Evolutionary conservation across 2,329 filamentous ascomycete genomes (phyloP).

Genomic region (Xylaria digitata): DNA sequence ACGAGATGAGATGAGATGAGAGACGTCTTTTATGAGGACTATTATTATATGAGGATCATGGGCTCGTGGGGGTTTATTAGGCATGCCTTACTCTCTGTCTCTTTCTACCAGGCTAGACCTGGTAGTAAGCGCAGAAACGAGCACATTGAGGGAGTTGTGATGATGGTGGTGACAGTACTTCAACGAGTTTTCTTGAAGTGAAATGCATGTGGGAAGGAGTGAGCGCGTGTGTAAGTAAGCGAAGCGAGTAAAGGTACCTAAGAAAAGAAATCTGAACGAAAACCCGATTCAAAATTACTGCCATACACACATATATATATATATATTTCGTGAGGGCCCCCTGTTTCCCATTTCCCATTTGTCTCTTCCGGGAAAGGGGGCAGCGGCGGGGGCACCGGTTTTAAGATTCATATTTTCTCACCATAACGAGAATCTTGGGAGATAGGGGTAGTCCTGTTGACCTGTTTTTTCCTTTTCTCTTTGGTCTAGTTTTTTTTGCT

Average conservation of each 20-base stretch:
- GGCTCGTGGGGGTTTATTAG: background rate
- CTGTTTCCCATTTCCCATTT: background rate
- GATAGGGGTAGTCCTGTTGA: background rate
- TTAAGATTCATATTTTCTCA: background rate
- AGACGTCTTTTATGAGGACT: conserved; percentile 4
- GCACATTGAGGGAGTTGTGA: background rate
- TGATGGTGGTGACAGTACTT: background rate
- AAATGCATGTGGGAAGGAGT: background rate
- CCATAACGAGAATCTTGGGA: background rate
- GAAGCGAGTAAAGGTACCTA: background rate
- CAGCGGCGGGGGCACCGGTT: too few species aligned
- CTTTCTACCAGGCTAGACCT: background rate
- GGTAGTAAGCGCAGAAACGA: too few species aligned
- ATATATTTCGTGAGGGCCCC: background rate
- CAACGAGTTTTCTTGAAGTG: background rate
- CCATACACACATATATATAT: background rate
- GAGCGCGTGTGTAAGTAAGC: background rate
- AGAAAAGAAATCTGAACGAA: background rate
- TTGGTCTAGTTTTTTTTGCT: background rate
- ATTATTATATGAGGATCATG: background rate
- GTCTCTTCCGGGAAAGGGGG: too few species aligned
- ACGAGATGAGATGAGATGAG: background rate
- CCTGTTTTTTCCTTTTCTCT: background rate
- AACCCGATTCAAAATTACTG: background rate
- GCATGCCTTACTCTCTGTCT: too few species aligned